Conservation (phyloP, 768 basidiomycete species). For the Crucibulum laeve region DNA sequence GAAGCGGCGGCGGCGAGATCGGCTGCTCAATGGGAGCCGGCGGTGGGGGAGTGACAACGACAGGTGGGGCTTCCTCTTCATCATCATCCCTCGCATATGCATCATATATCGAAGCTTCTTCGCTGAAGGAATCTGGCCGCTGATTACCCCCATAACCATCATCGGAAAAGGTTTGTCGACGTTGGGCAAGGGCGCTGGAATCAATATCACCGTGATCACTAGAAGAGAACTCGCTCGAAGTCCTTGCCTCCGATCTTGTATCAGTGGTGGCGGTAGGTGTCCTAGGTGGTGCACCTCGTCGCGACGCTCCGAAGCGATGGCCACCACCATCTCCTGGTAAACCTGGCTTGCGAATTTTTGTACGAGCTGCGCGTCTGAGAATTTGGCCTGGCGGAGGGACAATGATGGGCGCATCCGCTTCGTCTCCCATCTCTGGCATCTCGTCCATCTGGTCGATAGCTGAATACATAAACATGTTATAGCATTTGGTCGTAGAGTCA, state of each 20-base stretch:
- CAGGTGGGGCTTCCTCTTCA: constrained; percentile 34
- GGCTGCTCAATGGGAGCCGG: constrained; percentile 10
- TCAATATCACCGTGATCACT: constrained; percentile 63
- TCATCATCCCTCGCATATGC: constrained; percentile 65
- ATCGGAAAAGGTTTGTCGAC: constrained; percentile 41
- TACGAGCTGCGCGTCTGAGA: constrained; percentile 87
- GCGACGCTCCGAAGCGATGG: constrained; percentile 68
- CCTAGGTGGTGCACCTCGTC: constrained; percentile 29
- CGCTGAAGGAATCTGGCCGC: constrained; percentile 74
- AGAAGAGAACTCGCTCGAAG: constrained; percentile 69
- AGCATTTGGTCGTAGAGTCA: constrained; percentile 6
- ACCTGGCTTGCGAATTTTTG: constrained; percentile 89
- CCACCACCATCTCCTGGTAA: constrained; percentile 74
- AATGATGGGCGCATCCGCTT: constrained; percentile 88
- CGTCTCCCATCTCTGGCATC: constrained; percentile 66
- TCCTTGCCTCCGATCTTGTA: constrained; percentile 43
- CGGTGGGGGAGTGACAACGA: constrained; percentile 26
- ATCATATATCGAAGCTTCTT: constrained; percentile 81
- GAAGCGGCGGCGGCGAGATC: constrained; percentile 13
- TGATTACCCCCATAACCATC: constrained; percentile 28
- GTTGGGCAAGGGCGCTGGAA: constrained; percentile 26
- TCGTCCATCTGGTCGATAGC: constrained; percentile 67
- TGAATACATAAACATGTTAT: constrained; percentile 22
- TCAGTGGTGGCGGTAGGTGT: constrained; percentile 13
- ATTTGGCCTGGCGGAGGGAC: constrained; percentile 85